Conservation (phyloP, 192 early-diverging fungal genomes). For the Paraglomus occultum region DNA sequence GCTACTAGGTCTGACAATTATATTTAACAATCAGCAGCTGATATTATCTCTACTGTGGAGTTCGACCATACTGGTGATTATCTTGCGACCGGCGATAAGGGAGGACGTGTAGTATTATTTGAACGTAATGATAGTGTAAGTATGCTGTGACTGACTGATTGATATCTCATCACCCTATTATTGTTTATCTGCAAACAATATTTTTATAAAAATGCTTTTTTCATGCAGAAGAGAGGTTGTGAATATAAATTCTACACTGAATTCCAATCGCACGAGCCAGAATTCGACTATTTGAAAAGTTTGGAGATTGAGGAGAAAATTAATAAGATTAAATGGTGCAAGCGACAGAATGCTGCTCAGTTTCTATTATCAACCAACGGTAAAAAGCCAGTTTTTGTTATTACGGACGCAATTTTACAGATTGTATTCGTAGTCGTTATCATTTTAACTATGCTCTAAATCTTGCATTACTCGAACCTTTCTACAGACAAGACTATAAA, state of each 20-base stretch:
- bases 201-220: background rate
- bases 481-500: constrained; percentile 96
- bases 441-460: background rate
- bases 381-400: constrained; percentile 32
- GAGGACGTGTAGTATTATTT: constrained; percentile 97
- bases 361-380: constrained; percentile 97
- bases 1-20: constrained; percentile 28
- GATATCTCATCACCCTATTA: background rate
- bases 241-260: constrained; percentile 99
- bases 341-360: constrained; percentile 92
- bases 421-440: background rate
- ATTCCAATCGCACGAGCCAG: constrained; percentile 99
- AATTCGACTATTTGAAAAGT: constrained; percentile 99
- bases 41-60: constrained; percentile 98
- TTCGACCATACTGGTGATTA: constrained; percentile 98
- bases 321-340: constrained; percentile 99
- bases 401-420: background rate
- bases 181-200: constrained; percentile 7
- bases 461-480: background rate
- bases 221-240: constrained; percentile 91
- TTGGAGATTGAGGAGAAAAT: constrained; percentile 99
- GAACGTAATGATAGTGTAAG: constrained; percentile 96
- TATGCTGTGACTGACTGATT: constrained; percentile 18
- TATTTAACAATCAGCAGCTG: constrained; percentile 60
- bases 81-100: constrained; percentile 96